Base-by-base conservation (phyloP, 345 rosid genomes). In the Populus deltoides region DNA sequence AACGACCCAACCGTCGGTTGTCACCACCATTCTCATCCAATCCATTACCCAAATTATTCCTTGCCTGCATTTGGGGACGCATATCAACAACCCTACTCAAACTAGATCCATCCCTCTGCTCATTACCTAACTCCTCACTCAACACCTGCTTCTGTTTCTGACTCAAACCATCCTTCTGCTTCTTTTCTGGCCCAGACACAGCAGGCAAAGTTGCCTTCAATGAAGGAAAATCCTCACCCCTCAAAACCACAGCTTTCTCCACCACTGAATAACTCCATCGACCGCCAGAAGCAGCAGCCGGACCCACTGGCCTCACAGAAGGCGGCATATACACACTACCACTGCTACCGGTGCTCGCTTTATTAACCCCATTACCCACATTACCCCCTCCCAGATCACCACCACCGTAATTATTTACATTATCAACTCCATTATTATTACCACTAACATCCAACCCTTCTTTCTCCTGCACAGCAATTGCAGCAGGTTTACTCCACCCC, bases 141-240 rank as follows among this genome's bases (percentile, higher is more conserved):
- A 73, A 5, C 35, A 75, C 65, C 80, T 85, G 97, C 90, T 92
- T 92, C 84, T 85, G 89, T 61, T 92, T 96, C 82, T 84, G 89
- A 88, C 68, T 86, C 71, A 81, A 61, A 80, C 87, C 89, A 76
- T 94, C 99, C 70, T 87, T 96, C 67, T 89, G 97, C 85, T 92
- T 93, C 87, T 88, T 92, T 41, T 86, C 90, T 33, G 86, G 71
- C 35, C 84, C 87, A 63, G 89, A 77, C 20, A 78, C 76, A 75
- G 84, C 77, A 75, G 98, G 93, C 71, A 96, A 74, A 38, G 92
- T 84, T 51, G 98, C 99, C 81, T 78, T 87, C 80, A 97, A 84
- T 1, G 98, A 92, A 20, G 99, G 99, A 73, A 97, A 97, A 82
- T 97, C 99, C 81, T 97, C 98, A 45, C 98, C 97, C 85, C 90